These are phyloP conservation scores for Tylopilus felleus DNA, from an alignment of 768 basidiomycete genomes.

Conservation along the genomic window DNA sequence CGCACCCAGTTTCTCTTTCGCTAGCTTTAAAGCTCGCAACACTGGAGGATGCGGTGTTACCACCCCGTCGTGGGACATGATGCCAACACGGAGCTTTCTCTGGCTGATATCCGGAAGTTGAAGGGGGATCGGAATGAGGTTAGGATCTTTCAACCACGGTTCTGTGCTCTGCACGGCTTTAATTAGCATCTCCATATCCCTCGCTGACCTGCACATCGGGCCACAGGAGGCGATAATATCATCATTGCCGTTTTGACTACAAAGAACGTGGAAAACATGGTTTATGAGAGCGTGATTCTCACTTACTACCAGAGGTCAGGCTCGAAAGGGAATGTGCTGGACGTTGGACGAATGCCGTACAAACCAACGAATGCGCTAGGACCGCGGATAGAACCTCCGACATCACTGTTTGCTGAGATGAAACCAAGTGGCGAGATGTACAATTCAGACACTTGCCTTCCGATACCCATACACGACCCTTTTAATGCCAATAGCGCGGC, in stretches of 20 bases:
- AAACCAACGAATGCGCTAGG: conserved; percentile 37
- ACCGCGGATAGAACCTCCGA: conserved; percentile 39
- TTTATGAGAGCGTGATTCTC: not conserved
- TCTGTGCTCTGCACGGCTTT: conserved; percentile 25
- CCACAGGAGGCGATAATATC: conserved; percentile 9
- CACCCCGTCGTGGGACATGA: conserved; percentile 35
- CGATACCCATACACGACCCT: conserved; percentile 44
- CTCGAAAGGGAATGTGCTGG: conserved; percentile 27
- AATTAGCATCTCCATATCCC: conserved; percentile 25
- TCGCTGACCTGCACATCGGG: conserved; percentile 28
- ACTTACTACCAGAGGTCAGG: conserved; percentile 20
- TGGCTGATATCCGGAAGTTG: conserved; percentile 21
- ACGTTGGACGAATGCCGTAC: conserved; percentile 41
- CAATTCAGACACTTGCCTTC: conserved; percentile 29
- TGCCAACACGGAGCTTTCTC: conserved; percentile 30
- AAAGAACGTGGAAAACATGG: not conserved
- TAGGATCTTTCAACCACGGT: conserved; percentile 42
- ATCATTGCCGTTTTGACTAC: conserved; percentile 29
- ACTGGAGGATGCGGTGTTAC: conserved; percentile 42
- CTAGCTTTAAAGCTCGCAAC: conserved; percentile 37
- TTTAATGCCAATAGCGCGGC: conserved; percentile 44
- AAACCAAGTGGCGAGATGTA: not conserved
- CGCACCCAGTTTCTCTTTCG: conserved; percentile 34
- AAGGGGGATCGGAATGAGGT: conserved; percentile 30
- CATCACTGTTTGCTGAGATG: conserved; percentile 18